Conservation (phyloP, 139 green algal genomes). For the Chlorella sp. region DNA sequence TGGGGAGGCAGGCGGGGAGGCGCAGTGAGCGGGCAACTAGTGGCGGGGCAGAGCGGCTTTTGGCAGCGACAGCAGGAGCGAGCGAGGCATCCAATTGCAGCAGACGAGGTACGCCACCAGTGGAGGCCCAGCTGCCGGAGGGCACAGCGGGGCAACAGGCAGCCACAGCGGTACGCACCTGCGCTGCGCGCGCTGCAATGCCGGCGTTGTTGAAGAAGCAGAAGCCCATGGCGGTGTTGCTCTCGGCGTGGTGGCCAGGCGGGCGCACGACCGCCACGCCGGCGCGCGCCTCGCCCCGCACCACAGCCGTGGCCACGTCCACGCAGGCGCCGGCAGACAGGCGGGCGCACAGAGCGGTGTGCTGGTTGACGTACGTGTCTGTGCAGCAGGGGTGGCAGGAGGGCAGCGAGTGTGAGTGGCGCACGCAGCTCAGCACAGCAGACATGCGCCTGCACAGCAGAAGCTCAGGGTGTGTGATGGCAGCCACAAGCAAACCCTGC, state of each 20-base stretch:
- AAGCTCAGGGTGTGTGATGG: too few relatives aligned
- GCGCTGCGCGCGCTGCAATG: conserved; percentile 74
- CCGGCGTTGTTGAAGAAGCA: conserved; percentile 85
- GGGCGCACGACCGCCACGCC: conserved; percentile 66
- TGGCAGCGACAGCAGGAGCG: too few relatives aligned
- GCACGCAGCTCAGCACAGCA: too few relatives aligned
- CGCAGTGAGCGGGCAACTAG: too few relatives aligned
- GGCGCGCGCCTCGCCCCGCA: conserved; percentile 10
- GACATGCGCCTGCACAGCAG: too few relatives aligned
- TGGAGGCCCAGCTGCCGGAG: background rate
- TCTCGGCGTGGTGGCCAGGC: conserved; percentile 87
- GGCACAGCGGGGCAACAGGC: background rate
- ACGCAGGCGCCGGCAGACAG: conserved; percentile 73
- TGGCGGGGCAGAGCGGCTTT: too few relatives aligned
- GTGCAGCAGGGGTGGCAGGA: conserved; percentile 15
- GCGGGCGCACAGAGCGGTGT: conserved; percentile 65
- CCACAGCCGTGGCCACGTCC: conserved; percentile 61
- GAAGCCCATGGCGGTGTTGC: conserved; percentile 85
- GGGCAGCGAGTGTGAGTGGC: background rate
- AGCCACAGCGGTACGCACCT: conserved; percentile 26
- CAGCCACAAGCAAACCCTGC: too few relatives aligned
- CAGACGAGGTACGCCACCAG: too few relatives aligned
- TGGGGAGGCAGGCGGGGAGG: background rate
- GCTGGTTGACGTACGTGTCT: conserved; percentile 77
- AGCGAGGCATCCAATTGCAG: too few relatives aligned